Conservation (phyloP, 2,329 filamentous ascomycete genomes). For the Trichophyton verrucosum region DNA sequence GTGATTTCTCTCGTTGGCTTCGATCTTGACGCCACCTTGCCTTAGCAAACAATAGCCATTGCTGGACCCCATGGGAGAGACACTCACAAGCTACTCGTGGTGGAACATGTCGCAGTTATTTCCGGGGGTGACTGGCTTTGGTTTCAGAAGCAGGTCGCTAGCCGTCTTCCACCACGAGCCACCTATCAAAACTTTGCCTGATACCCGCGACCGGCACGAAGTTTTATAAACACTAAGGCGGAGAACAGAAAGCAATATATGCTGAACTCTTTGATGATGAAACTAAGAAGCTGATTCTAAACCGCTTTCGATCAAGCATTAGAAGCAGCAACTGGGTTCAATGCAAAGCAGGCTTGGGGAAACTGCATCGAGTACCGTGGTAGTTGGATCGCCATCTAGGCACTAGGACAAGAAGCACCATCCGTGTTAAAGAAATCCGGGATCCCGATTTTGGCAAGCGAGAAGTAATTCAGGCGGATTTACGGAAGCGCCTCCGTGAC, state of each 20-base stretch:
- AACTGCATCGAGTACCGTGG: neutral
- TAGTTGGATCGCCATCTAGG: neutral
- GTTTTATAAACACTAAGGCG: neutral
- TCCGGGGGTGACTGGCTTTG: no score
- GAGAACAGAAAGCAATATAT: neutral
- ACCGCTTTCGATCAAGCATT: neutral
- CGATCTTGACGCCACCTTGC: no score
- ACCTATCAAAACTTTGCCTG: neutral
- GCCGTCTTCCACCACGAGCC: no score
- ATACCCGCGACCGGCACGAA: neutral
- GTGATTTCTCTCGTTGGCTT: neutral
- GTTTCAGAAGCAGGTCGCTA: no score
- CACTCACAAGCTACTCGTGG: no score
- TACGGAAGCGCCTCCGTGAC: neutral
- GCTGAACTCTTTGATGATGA: neutral
- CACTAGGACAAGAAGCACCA: neutral
- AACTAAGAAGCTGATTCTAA: neutral
- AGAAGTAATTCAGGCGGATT: neutral
- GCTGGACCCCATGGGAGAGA: no score
- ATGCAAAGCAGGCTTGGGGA: neutral
- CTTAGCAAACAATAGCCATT: no score
- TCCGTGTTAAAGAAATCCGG: neutral
- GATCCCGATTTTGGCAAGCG: neutral
- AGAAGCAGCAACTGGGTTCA: neutral
- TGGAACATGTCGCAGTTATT: no score